Evolutionary conservation across 2,329 filamentous ascomycete species (phyloP), one percentile per base, ranked within the genome.

Genomic region (Fusarium globosum): DNA sequence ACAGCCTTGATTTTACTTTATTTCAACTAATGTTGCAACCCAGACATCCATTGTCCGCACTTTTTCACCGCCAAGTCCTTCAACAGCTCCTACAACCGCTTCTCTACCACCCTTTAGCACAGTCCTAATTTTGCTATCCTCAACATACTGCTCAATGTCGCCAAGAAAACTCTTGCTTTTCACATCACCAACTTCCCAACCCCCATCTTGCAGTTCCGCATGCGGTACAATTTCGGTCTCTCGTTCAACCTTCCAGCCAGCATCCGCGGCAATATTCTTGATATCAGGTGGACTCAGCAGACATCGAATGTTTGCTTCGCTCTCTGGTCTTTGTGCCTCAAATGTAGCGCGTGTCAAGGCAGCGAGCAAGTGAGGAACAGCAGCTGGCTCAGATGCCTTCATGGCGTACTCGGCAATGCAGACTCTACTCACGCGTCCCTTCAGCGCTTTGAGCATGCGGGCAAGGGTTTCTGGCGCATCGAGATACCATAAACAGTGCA

Each of bases 1-100:
- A 33, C 14, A 33, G 33, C 13, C 13, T 33, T 2, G 6, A 14
- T 14, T 14, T 14, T 33, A 33, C 2, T 33, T 14, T 33, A 14
- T 41, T 41, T n/a, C 28, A 6, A 49, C 14, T 4, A 68, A 21
- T 3, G 46, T 53, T n/a, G 61, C 52, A 2, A 42, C 52, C 66
- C 66, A 69, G 1, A 69, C 66, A 63, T 69, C 64, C 66, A 69
- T 69, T 2, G 66, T 69, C 20, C 33, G 55, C 12, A 61, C 16
- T 7, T 52, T 56, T 1, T 1, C 6, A 4, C 6, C 33, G 0
- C 2, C 6, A 6, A 68, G 48, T 5, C 21, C 36, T 4, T 51
- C 26, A 12, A 45, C 20, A 6, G 57, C 66, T n/a, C 14, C 21
- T 1, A 52, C 7, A 10, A 69, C 48, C 0, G 55, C 48, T 4